Base-by-base conservation (phyloP, 345 rosid genomes). In the Lepidium didymum region DNA sequence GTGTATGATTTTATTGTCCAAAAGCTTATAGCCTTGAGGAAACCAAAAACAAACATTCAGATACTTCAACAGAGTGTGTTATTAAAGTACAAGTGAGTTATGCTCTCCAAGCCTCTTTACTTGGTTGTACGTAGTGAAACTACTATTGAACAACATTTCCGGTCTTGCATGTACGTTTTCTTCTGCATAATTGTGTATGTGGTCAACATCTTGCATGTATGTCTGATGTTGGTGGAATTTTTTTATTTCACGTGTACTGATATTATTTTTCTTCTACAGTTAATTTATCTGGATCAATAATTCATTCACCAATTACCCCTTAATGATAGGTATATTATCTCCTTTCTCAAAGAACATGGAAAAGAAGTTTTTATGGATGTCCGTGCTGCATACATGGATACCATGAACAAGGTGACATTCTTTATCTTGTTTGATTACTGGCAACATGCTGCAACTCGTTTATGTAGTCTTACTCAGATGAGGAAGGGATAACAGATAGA, bases 11-110 rank as follows among this genome's bases (percentile, higher is more conserved):
- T 94, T 81, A 85, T 91, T 63, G 93, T 91, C 74, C 99, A 91
- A 83, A 94, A 94, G 85, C 99, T 94, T 54, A 77, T 89, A 73
- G 96, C 97, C 14, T 70, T 94, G 74, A 91, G 99, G 76, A 94
- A 94, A 80, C 99, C 99, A 44, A 94, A 94, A 86, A 94, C 99
- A 64, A 94, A 94, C 75, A 91, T 94, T 69, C 99, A 94, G 79
- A 91, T 94, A 74, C 94, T 94, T 81, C 99, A 94, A 72, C 99
- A 91, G 75, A 94, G 85, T 81, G 96, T 94, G 71, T 86, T 91
- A 77, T 79, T 91, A 67, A 94, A 94, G 54, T 91, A 91, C 88
- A 94, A 89, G 99, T 94, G 74, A 81, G 96, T 68, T 23, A 41
- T 62, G 18, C 19, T 74, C 44, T 64, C 23, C 21, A 45, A 3